Evolutionary conservation across 495 filamentous ascomycete species (phyloP), one percentile per base, ranked within the genome.

Genomic region (Immersiella caudata): DNA sequence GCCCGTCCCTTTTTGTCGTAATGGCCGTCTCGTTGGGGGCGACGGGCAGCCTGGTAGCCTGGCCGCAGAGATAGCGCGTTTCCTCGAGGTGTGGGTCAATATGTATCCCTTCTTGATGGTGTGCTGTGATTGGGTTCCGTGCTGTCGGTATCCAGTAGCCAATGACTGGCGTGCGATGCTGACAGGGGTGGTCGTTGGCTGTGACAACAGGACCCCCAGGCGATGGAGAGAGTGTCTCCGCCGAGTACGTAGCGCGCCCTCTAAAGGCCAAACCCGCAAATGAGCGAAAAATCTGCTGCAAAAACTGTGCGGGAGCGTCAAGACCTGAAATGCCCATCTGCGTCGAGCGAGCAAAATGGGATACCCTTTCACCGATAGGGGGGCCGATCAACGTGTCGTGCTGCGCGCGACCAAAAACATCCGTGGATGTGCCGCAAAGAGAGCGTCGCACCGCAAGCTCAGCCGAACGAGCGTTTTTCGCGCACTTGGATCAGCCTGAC

Each of bases 91-190:
- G 52, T 7, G 52, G 52, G 21, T n/a, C 52, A 24, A 11, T 24
- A 12, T 26, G 21, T 27, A 49, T 60, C 55, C 59, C 29, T 50
- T 55, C 22, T 57, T 55, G 29, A 40, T 5, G n/a, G 5, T 2
- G 25, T 40, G 20, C n/a, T 21, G 4, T 26, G 58, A 67, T 67
- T 67, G 65, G 65, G 5, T 67, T 18, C 65, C 65, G 35, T 22
- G 16, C 65, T 57, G 58, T 49, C 58, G 65, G 65, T 58, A 26
- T 58, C 11, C 57, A 35, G 57, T 0, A 29, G 22, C 22, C 62
- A 36, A 35, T 27, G 25, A 33, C 33, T 35, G 27, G 49, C 62
- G 26, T 46, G 51, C 21, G 60, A 49, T 46, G 52, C 2, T 6
- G 22, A 14, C 25, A 29, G 57, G 25, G 57, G 26, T 29, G 29